Evolutionary conservation across 176 grass and related monocot genomes (phyloP), one percentile per base, ranked within the genome.

Genomic region (Dactylis glomerata): DNA sequence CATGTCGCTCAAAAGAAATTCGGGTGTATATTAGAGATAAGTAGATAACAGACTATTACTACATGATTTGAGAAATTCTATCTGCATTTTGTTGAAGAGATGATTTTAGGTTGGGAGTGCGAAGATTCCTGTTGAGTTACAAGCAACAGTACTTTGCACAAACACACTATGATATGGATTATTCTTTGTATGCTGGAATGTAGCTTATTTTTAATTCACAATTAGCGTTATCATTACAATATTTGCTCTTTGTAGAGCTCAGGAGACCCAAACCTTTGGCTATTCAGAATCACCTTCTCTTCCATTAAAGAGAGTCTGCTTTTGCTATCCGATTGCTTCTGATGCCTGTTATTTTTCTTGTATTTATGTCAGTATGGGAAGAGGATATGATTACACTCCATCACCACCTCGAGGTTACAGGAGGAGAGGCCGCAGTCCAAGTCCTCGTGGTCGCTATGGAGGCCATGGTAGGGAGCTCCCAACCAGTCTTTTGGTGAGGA

Each of bases 401-500:
- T 95, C 92, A 5, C 95, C 91, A 0, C 92, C 92, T 84, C 86
- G 91, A 71, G 82, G 86, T 66, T 91, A 92, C 73, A 87, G 82
- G 76, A 86, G 92, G 68, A 95, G 92, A 88, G 82, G 36, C 30
- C 79, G 85, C 33, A 95, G 91, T 86, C 92, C 95, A 76, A 98
- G 95, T 64, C 92, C 91, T 36, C 89, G 80, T 75, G 87, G 89
- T 71, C 85, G 75, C 27, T 81, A 90, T 77, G 85, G 84, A 87
- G 81, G 79, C 54, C 87, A 68, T 78, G 58, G 26, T 74, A 89
- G 89, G 83, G 92, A 95, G 72, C 89, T 91, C 10, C 92, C 92
- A 45, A 98, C 92, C 76, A 98, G 89, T 85, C 92, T 98, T 83
- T 74, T 98, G 74, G 92, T 98, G 50, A 80, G 92, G 42, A 98